Percentiles rank a stretch among this genome's conserved stretches.
Evolutionary conservation across 495 filamentous ascomycete species (phyloP).

Genomic region (Tuber magnatum): DNA sequence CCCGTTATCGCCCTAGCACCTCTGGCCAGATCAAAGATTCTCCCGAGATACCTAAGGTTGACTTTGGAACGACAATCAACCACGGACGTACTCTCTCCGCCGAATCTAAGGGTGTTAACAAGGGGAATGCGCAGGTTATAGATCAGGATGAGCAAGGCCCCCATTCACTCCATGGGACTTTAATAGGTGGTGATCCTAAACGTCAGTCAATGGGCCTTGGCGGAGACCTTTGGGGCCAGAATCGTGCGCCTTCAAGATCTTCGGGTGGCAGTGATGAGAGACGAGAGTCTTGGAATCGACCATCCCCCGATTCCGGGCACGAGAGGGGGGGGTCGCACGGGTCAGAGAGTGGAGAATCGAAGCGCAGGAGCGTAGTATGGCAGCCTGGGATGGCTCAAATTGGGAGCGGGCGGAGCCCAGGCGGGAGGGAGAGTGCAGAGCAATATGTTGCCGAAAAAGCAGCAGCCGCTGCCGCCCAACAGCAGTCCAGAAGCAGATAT

Average conservation of each 20-base stretch:
- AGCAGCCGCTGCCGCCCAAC: constrained; percentile 46
- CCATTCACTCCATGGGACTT: constrained; percentile 29
- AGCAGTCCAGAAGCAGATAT: constrained; percentile 47
- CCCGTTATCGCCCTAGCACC: constrained; percentile 46
- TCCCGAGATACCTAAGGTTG: constrained; percentile 58
- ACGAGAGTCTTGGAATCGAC: constrained; percentile 26
- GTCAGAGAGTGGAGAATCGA: constrained; percentile 41
- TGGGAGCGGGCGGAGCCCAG: constrained; percentile 47
- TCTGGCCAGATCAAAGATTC: constrained; percentile 29
- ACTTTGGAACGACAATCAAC: constrained; percentile 81
- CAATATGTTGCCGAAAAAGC: constrained; percentile 84
- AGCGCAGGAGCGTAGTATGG: constrained; percentile 65
- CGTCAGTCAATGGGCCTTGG: constrained; percentile 20
- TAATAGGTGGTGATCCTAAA: constrained; percentile 27
- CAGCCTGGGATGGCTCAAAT: constrained; percentile 58
- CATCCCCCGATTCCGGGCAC: constrained; percentile 41
- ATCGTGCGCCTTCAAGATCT: constrained; percentile 31
- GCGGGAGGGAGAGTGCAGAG: constrained; percentile 51
- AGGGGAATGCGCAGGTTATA: constrained; percentile 23
- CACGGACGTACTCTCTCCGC: constrained; percentile 50
- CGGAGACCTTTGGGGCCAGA: constrained; percentile 27
- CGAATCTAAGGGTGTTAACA: constrained; percentile 27
- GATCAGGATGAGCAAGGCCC: constrained; percentile 20
- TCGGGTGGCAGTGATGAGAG: constrained; percentile 25
- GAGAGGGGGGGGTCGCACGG: constrained; percentile 45